Evolutionary conservation across 2,329 filamentous ascomycete genomes (phyloP).

Genomic region (Zymoseptoria pseudotritici): DNA sequence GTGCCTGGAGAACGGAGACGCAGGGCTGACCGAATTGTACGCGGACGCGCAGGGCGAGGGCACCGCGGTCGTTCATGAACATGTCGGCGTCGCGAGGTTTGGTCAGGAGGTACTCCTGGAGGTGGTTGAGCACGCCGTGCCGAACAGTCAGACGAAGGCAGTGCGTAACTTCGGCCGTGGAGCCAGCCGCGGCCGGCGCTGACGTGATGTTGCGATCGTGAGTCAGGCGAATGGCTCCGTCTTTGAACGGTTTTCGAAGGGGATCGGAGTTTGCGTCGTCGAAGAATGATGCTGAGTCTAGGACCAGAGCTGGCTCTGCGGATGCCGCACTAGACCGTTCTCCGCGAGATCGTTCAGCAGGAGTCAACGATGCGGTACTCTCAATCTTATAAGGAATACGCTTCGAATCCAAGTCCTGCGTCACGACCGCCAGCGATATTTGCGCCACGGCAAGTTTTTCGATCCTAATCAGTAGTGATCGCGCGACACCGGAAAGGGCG

Average conservation of each 20-base stretch:
- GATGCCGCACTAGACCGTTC: neutral
- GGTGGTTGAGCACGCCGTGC: constrained; percentile 27
- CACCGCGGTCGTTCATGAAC: constrained; percentile 53
- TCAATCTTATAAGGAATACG: constrained; percentile 19
- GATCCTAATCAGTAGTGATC: constrained; percentile 25
- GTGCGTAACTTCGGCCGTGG: constrained; percentile 27
- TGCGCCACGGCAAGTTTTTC: constrained; percentile 34
- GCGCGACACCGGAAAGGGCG: constrained; percentile 6
- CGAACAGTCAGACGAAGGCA: constrained; percentile 34
- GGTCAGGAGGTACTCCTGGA: constrained; percentile 34
- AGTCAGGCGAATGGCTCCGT: constrained; percentile 17
- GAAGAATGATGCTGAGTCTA: neutral
- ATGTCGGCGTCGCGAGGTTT: constrained; percentile 51
- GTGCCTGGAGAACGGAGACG: constrained; percentile 50
- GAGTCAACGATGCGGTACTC: constrained; percentile 7
- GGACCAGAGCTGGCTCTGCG: neutral
- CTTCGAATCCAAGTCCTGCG: constrained; percentile 17
- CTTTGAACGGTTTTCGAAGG: neutral
- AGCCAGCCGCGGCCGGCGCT: neutral
- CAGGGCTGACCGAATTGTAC: constrained; percentile 53
- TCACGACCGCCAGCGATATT: constrained; percentile 25
- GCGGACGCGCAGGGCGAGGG: constrained; percentile 56
- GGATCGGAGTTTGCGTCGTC: neutral
- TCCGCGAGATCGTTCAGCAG: neutral
- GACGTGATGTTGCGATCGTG: constrained; percentile 15